Conservation (phyloP, 495 filamentous ascomycete species). For the Aspergillus taichungensis region DNA sequence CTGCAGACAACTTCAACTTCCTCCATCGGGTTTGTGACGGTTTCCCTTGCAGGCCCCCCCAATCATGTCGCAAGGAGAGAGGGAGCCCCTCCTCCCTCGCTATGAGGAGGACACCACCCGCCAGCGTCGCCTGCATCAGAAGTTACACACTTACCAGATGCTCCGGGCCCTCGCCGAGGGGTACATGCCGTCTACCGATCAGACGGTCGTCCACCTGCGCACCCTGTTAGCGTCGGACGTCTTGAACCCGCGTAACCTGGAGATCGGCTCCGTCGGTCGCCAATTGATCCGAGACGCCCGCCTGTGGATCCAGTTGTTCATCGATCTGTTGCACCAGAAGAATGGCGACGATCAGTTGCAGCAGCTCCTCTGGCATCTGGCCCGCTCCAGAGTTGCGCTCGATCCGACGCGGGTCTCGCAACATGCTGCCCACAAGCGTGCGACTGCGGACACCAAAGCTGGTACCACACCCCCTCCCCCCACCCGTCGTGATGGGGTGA, state of each 20-base stretch:
- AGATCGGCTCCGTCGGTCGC: conserved; percentile 68
- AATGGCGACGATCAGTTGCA: conserved; percentile 81
- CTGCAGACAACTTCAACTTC: too few relatives aligned
- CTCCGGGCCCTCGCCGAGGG: conserved; percentile 71
- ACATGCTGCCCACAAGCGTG: conserved; percentile 54
- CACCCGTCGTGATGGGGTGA: not conserved
- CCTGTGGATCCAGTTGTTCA: conserved; percentile 63
- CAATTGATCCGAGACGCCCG: conserved; percentile 63
- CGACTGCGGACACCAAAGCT: conserved; percentile 68
- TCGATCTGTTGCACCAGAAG: conserved; percentile 70
- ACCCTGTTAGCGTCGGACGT: conserved; percentile 69
- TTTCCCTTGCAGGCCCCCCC: not conserved
- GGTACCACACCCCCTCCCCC: conserved; percentile 38
- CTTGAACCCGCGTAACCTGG: conserved; percentile 65
- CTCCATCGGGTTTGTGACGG: too few relatives aligned
- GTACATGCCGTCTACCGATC: conserved; percentile 87
- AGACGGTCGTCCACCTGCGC: conserved; percentile 70
- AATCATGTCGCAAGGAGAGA: conserved; percentile 50
- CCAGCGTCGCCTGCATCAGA: conserved; percentile 70
- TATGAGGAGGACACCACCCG: conserved; percentile 76
- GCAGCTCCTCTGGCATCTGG: conserved; percentile 80
- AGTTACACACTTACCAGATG: conserved; percentile 91
- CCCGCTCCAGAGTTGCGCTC: conserved; percentile 59
- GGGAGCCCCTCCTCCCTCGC: conserved; percentile 70
- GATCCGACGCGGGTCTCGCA: conserved; percentile 58